Base-by-base conservation (phyloP, 2,329 filamentous ascomycete species). In the Thermothelomyces thermophilus region DNA sequence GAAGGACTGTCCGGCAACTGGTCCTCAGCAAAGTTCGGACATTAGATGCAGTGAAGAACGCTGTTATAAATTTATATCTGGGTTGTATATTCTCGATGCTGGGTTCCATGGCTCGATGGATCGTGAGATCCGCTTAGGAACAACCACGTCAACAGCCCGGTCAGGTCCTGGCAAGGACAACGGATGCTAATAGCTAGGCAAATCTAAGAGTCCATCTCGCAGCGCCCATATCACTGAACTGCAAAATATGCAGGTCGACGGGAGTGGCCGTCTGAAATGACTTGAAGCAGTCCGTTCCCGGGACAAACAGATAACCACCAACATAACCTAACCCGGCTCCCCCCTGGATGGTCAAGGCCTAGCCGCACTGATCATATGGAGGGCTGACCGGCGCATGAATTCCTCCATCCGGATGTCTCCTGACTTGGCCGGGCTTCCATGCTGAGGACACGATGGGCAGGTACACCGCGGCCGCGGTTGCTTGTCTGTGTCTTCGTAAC, bases 371-470 rank as follows among this genome's bases (percentile, higher is more conserved):
- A 58, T 58, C 47, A 36, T 47, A 20, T 56, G 20, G 13, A 50
- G 44, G 3, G 50, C 48, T 24, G 54, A 49, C 24, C 56, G 54
- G 17, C 56, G 54, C 30, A 58, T 47, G 17, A 58, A 58, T 31
- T 57, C 56, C 20, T 50, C 46, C 44, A 55, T 28, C 34, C 31
- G 42, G 26, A 45, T 50, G 24, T 51, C 42, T 14, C 31, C 37
- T 13, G 36, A 34, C 24, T 43, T 40, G 5, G 33, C 19, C 30
- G 17, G 35, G n/a, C 39, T 24, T 16, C 41, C 34, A 19, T 51
- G 48, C 19, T 19, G 24, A 7, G 48, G 41, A 22, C 44, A 51
- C 3, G 48, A 44, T 1, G 48, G 34, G 16, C 49, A 57, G 17
- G 48, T 43, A 49, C 51, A 54, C n/a, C 13, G 43, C 33, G 24